phyloP scores from a whole-genome alignment of 2,329 filamentous ascomycete species.

The Xylariaceae sp. region DNA sequence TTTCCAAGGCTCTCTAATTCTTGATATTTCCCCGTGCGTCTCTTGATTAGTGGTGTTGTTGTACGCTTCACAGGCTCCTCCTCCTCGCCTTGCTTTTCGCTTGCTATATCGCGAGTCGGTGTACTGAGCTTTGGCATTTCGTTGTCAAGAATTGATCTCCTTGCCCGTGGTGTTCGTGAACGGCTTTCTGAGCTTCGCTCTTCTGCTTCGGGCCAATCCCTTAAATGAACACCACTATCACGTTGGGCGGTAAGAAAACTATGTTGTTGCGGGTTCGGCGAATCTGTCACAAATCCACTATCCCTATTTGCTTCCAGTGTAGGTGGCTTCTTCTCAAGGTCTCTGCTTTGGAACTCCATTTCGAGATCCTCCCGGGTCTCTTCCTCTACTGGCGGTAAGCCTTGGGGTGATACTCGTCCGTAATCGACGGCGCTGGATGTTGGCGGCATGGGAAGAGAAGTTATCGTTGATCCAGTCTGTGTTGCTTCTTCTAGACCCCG shows the following conservation, averaged over 20 bases:
- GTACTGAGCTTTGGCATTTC: constrained; percentile 26
- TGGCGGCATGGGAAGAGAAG: constrained; percentile 21
- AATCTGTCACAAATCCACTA: constrained; percentile 46
- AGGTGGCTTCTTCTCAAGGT: constrained; percentile 16
- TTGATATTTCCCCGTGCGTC: constrained; percentile 18
- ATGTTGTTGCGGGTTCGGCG: constrained; percentile 39
- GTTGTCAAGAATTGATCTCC: constrained; percentile 23
- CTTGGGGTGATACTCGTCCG: constrained; percentile 40
- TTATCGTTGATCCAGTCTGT: constrained; percentile 2
- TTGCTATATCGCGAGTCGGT: constrained; percentile 14
- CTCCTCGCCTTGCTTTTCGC: constrained; percentile 10
- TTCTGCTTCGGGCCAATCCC: constrained; percentile 40
- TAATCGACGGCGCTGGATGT: constrained; percentile 35
- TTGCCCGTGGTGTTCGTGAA: constrained; percentile 25
- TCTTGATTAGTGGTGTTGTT: constrained; percentile 13
- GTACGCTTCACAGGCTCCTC: constrained; percentile 12
- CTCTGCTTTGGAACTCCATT: constrained; percentile 23
- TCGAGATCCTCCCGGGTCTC: constrained; percentile 46
- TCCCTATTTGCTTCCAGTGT: constrained; percentile 43
- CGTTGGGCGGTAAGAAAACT: constrained; percentile 34
- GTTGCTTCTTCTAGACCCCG: neutral
- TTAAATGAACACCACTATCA: constrained; percentile 56
- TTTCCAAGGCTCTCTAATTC: too few relatives aligned
- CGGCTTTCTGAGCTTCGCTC: constrained; percentile 21
- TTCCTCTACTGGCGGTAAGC: constrained; percentile 50